Evolutionary conservation across 2,329 filamentous ascomycete species (phyloP), one percentile per base, ranked within the genome.

Genomic region (Paecilomyces variotii): DNA sequence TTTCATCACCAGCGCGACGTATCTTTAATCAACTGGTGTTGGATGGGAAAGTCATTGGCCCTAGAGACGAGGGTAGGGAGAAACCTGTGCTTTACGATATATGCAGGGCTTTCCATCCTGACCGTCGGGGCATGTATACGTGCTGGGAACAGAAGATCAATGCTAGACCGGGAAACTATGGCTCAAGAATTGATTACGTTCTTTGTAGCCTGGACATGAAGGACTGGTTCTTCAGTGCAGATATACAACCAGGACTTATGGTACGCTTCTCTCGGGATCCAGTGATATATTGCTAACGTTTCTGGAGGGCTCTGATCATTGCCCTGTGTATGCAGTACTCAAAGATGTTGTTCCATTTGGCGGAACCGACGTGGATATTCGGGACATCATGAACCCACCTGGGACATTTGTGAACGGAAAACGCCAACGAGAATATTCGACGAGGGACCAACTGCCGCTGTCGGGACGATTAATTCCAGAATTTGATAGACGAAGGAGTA

Each of bases 71-170:
- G 65, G 87, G 84, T 0, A 81, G 88, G 63, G 87, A 92, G 69
- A 66, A 80, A 11, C 84, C 90, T 2, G 83, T 92, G 1, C 77
- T 97, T 49, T 90, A 88, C 82, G 94, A 99, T 75, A 79, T 95
- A 19, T 92, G 89, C 65, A 84, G 94, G 54, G 84, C 83, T 27
- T 95, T 92, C 68, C 89, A 97, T 68, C 88, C 90, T 0, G 76
- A 79, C n/a, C 83, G 94, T 45, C 79, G 80, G 61, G 91, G 91
- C 61, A 97, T 99, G 94, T 97, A 91, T 72, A 97, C 94, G 0
- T 96, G 93, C 72, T 97, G 93, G 93, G 91, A 97, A 63, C 92
- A 90, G 55, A 92, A 89, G 71, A 89, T 91, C 69, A 97, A 97
- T 73, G 90, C 90, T n/a, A 82, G 94, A n/a, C 93, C 93, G 2